A percentile compares a stretch with the other conserved stretches of the same genome.
Conservation (phyloP, 495 filamentous ascomycete genomes). For the Tuber aestivum region DNA sequence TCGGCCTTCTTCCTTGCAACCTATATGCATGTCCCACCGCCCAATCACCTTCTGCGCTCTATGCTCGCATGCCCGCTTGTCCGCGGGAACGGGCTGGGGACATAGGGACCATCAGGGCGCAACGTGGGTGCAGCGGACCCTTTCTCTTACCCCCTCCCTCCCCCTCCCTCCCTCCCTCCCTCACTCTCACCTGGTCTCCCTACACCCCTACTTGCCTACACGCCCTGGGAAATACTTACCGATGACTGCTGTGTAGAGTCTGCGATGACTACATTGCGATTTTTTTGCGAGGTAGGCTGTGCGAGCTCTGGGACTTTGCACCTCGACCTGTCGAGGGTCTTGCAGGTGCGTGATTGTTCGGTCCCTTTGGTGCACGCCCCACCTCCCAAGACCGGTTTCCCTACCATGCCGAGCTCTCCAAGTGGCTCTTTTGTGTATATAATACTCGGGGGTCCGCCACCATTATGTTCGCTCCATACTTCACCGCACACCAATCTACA, state of each 20-base stretch:
- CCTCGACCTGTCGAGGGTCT: neutral
- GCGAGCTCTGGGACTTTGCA: constrained; percentile 18
- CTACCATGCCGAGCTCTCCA: neutral
- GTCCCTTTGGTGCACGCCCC: constrained; percentile 31
- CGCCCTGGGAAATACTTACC: constrained; percentile 18
- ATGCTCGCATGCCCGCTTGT: neutral
- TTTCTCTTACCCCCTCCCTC: neutral
- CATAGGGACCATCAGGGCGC: constrained; percentile 13
- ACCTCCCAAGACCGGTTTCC: constrained; percentile 6
- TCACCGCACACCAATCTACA: constrained; percentile 16
- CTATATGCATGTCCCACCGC: constrained; percentile 12
- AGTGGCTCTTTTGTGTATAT: constrained; percentile 20
- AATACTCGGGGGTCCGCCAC: constrained; percentile 26
- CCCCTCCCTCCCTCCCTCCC: neutral
- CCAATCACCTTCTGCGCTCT: constrained; percentile 3
- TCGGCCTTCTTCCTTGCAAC: neutral
- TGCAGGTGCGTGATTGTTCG: constrained; percentile 5
- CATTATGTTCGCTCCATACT: constrained; percentile 6
- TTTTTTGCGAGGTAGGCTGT: constrained; percentile 31
- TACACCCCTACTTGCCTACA: neutral
- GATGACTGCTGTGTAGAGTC: constrained; percentile 37
- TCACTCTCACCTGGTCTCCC: neutral
- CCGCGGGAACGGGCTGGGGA: constrained; percentile 9
- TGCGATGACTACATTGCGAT: constrained; percentile 24
- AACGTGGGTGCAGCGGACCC: constrained; percentile 17